These are phyloP conservation scores for Tetracladium maxilliforme DNA, from an alignment of 2,329 filamentous ascomycete genomes.

Conservation along the genomic window DNA sequence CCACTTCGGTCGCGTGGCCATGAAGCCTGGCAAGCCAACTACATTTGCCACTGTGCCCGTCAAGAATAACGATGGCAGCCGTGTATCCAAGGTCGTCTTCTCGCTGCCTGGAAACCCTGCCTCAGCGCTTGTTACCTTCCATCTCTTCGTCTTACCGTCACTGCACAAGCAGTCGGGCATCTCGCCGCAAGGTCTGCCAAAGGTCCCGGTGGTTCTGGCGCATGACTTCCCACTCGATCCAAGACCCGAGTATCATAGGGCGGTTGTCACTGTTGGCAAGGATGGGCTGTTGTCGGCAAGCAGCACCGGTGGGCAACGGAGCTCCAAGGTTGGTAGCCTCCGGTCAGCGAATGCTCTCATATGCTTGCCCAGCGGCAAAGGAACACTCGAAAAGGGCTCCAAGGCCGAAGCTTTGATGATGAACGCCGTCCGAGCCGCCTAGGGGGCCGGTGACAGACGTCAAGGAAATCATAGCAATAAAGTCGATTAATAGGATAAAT, in stretches of 20 bases:
- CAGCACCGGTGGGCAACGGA: constrained; percentile 83
- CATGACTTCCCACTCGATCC: constrained; percentile 63
- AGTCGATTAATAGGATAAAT: too few species aligned
- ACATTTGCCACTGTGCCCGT: constrained; percentile 83
- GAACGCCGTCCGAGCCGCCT: too few species aligned
- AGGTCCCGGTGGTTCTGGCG: constrained; percentile 53
- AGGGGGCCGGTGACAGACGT: too few species aligned
- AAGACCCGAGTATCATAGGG: constrained; percentile 88
- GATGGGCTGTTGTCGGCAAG: constrained; percentile 59
- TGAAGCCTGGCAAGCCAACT: constrained; percentile 97
- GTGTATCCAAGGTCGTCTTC: constrained; percentile 61
- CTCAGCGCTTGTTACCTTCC: constrained; percentile 81
- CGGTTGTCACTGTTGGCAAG: constrained; percentile 46
- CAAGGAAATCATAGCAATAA: too few species aligned
- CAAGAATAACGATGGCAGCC: constrained; percentile 41
- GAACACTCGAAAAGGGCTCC: constrained; percentile 51
- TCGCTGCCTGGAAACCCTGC: constrained; percentile 89
- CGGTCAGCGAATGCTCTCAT: constrained; percentile 79
- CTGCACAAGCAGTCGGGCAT: constrained; percentile 66
- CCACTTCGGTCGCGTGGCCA: constrained; percentile 87
- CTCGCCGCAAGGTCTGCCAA: constrained; percentile 51
- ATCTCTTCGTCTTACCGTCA: constrained; percentile 83
- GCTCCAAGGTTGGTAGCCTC: constrained; percentile 78
- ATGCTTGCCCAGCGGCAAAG: constrained; percentile 52
- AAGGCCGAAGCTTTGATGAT: constrained; percentile 71